Evolutionary conservation across 1,139 yeast genomes (phyloP).

Genomic region (Magnusiomyces paraingens): DNA sequence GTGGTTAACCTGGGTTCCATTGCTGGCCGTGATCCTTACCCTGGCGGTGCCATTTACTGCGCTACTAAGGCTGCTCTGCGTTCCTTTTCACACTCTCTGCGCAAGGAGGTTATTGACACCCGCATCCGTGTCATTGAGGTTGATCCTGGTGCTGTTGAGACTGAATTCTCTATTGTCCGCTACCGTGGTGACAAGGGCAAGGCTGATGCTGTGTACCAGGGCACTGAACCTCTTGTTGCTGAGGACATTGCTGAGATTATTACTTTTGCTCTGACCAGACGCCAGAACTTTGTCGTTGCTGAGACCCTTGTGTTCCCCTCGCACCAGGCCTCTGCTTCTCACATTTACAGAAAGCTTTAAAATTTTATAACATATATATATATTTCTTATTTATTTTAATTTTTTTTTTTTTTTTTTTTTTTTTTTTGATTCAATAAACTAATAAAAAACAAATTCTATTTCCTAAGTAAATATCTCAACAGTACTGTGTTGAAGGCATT

Average conservation of each 20-base stretch:
- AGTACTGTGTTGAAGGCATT: constrained; percentile 38
- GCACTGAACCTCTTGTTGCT: constrained; percentile 66
- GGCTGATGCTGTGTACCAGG: constrained; percentile 69
- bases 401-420: not conserved
- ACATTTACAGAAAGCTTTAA: constrained; percentile 38
- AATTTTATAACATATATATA: not conserved
- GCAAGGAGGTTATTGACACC: constrained; percentile 72
- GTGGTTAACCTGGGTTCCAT: constrained; percentile 79
- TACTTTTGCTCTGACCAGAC: constrained; percentile 61
- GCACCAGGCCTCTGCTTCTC: constrained; percentile 71
- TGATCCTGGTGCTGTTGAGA: constrained; percentile 85
- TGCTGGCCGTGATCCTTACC: constrained; percentile 84
- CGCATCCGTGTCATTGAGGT: constrained; percentile 73
- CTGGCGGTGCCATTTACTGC: constrained; percentile 81
- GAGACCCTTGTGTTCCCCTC: constrained; percentile 71
- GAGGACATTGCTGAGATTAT: constrained; percentile 79
- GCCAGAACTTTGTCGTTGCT: constrained; percentile 69
- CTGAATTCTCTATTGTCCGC: constrained; percentile 75
- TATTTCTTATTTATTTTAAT: not conserved
- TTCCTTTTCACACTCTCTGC: constrained; percentile 66
- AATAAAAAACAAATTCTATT: no score
- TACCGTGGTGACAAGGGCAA: constrained; percentile 62
- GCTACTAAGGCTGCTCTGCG: constrained; percentile 81
- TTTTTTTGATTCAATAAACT: no score
- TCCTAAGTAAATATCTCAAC: not conserved